Evolutionary conservation across 768 basidiomycete genomes (phyloP).

Genomic region (Mycena pura): DNA sequence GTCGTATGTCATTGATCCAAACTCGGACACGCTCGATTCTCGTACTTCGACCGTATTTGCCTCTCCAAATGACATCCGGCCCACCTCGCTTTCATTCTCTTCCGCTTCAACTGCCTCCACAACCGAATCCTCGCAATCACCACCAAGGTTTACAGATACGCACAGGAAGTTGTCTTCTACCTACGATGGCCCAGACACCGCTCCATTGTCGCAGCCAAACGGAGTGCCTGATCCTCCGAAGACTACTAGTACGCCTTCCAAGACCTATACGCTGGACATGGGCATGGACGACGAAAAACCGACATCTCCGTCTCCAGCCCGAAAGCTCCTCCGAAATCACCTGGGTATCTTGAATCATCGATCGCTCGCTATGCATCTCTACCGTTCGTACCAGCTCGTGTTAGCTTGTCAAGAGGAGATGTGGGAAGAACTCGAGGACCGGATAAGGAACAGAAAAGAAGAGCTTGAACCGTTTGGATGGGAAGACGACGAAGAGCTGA

Average conservation of each 20-base stretch:
- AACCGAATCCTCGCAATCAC: conserved; percentile 31
- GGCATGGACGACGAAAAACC: conserved; percentile 52
- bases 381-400: conserved; percentile 65
- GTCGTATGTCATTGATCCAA: conserved; percentile 46
- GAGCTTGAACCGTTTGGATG: conserved; percentile 68
- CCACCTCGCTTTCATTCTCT: conserved; percentile 60
- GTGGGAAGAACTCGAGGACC: conserved; percentile 77
- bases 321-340: conserved; percentile 48
- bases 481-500: conserved; percentile 71
- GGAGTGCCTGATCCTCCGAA: conserved; percentile 22
- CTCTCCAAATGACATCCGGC: conserved; percentile 43
- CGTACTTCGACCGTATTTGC: conserved; percentile 45
- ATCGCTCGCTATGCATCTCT: conserved; percentile 74
- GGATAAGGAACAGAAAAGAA: conserved; percentile 61
- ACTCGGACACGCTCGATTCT: conserved; percentile 41
- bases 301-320: conserved; percentile 38
- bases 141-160: conserved; percentile 17
- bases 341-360: conserved; percentile 59
- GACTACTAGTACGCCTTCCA: conserved; percentile 34
- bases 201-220: not conserved
- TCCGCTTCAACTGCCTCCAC: conserved; percentile 45
- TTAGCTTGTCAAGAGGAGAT: conserved; percentile 75
- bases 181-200: conserved; percentile 16
- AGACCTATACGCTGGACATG: conserved; percentile 54
- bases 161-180: conserved; percentile 27